Evolutionary conservation across 805 yeast species (phyloP).

Genomic region (Clavispora phyllophila): DNA sequence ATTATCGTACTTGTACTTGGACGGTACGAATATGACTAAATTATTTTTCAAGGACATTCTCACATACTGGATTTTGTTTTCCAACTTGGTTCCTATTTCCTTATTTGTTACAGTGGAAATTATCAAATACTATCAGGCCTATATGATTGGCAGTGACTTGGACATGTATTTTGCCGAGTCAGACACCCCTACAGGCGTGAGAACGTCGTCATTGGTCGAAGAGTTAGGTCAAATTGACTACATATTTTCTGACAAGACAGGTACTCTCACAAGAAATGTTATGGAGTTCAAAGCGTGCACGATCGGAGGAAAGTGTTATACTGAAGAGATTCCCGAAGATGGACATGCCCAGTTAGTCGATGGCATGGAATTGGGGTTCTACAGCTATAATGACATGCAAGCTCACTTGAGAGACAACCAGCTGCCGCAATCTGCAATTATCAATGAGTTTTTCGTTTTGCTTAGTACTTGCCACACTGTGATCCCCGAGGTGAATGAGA

Average conservation of each 20-base stretch:
- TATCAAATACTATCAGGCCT: slow-evolving; percentile 93
- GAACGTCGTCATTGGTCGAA: slow-evolving; percentile 94
- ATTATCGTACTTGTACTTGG: slow-evolving; percentile 62
- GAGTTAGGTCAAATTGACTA: slow-evolving; percentile 96
- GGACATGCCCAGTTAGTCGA: slow-evolving; percentile 63
- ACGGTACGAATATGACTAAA: slow-evolving; percentile 60
- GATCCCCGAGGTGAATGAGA: slow-evolving; percentile 75
- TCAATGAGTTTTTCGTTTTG: slow-evolving; percentile 75
- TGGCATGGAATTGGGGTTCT: slow-evolving; percentile 77
- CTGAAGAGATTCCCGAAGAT: slow-evolving; percentile 88
- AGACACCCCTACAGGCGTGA: slow-evolving; percentile 91
- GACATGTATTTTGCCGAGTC: slow-evolving; percentile 85
- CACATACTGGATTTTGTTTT: slow-evolving; percentile 94
- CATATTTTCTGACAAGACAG: slow-evolving; percentile 95
- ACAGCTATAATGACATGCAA: slow-evolving; percentile 61
- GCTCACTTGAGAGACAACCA: slow-evolving; percentile 43
- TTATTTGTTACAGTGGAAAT: slow-evolving; percentile 94
- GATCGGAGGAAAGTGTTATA: slow-evolving; percentile 87
- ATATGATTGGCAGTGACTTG: slow-evolving; percentile 86
- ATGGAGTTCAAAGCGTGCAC: slow-evolving; percentile 96
- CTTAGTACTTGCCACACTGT: slow-evolving; percentile 96
- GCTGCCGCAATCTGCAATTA: slow-evolving; percentile 39
- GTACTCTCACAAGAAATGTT: slow-evolving; percentile 90
- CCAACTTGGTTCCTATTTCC: slow-evolving; percentile 96
- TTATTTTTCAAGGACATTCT: slow-evolving; percentile 81